A percentile compares a stretch with the other conserved stretches of the same genome.
phyloP scores from a whole-genome alignment of 1,284 basidiomycete species.

The Ceratobasidium sp. region DNA sequence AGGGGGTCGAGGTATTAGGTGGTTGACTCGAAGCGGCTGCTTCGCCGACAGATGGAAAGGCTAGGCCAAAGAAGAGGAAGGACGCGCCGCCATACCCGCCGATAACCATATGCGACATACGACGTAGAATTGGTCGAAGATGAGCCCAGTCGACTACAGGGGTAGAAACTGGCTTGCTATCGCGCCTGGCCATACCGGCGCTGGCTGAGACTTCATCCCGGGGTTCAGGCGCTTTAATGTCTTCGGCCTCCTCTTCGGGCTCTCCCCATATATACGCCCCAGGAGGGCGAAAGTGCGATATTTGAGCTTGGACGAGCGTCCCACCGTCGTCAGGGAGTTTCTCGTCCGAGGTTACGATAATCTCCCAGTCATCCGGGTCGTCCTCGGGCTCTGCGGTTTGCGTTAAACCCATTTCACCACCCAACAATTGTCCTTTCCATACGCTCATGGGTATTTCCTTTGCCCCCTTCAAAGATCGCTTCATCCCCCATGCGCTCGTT shows the following conservation, averaged over 20 bases:
- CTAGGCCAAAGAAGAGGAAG: conserved; percentile 77
- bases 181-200: background rate
- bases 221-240: background rate
- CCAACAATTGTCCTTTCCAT: conserved; percentile 34
- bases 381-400: conserved; percentile 36
- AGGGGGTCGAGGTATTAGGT: background rate
- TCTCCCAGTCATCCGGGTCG: conserved; percentile 50
- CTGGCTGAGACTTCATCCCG: conserved; percentile 47
- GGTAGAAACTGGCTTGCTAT: conserved; percentile 51
- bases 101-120: conserved; percentile 82
- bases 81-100: conserved; percentile 85
- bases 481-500: conserved; percentile 82
- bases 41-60: conserved; percentile 45
- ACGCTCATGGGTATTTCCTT: conserved; percentile 73
- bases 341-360: conserved; percentile 48
- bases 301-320: conserved; percentile 49
- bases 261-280: conserved; percentile 33
- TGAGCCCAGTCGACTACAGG: conserved; percentile 54
- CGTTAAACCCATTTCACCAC: background rate
- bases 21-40: conserved; percentile 26
- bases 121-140: conserved; percentile 75
- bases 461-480: conserved; percentile 73
- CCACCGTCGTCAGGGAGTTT: conserved; percentile 48
- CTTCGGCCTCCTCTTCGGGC: conserved; percentile 8
- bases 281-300: conserved; percentile 44